Conservation (phyloP, 2,329 filamentous ascomycete species). For the Xylaria sp. region DNA sequence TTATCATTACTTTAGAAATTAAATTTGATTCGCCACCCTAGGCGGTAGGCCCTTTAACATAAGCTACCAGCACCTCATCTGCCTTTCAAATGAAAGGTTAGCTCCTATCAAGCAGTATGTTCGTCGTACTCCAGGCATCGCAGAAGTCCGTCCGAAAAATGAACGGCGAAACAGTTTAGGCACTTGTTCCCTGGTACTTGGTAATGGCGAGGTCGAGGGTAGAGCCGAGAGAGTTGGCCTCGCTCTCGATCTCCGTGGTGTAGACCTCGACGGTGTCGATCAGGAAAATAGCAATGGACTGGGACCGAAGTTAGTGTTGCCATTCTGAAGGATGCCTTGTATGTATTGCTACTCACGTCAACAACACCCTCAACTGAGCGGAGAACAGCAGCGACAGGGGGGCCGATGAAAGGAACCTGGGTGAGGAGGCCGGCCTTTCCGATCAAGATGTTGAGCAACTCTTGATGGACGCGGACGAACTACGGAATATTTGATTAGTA, state of each 20-base stretch:
- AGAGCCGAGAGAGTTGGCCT: slow-evolving; percentile 32
- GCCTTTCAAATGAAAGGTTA: too few relatives aligned
- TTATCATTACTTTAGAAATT: too few relatives aligned
- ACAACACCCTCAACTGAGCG: slow-evolving; percentile 29
- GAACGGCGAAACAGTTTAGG: slow-evolving; percentile 14
- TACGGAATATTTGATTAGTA: neutral
- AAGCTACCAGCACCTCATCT: too few relatives aligned
- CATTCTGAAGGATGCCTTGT: neutral
- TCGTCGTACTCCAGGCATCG: too few relatives aligned
- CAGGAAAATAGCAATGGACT: slow-evolving; percentile 26
- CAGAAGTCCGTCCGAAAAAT: too few relatives aligned
- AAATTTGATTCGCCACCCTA: too few relatives aligned
- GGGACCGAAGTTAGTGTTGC: neutral
- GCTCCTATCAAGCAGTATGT: too few relatives aligned
- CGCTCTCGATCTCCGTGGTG: slow-evolving; percentile 20
- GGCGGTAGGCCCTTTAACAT: too few relatives aligned
- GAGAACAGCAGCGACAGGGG: slow-evolving; percentile 32
- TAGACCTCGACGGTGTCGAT: slow-evolving; percentile 17
- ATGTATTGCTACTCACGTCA: slow-evolving; percentile 33
- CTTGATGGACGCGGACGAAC: slow-evolving; percentile 34
- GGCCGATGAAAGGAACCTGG: slow-evolving; percentile 27
- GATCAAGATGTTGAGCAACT: slow-evolving; percentile 35
- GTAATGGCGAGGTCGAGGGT: slow-evolving; percentile 30
- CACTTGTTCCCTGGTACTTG: slow-evolving; percentile 18
- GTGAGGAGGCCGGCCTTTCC: slow-evolving; percentile 31